These are phyloP conservation scores for Aspergillus mulundensis DNA, from an alignment of 495 filamentous ascomycete species.

Conservation along the genomic window DNA sequence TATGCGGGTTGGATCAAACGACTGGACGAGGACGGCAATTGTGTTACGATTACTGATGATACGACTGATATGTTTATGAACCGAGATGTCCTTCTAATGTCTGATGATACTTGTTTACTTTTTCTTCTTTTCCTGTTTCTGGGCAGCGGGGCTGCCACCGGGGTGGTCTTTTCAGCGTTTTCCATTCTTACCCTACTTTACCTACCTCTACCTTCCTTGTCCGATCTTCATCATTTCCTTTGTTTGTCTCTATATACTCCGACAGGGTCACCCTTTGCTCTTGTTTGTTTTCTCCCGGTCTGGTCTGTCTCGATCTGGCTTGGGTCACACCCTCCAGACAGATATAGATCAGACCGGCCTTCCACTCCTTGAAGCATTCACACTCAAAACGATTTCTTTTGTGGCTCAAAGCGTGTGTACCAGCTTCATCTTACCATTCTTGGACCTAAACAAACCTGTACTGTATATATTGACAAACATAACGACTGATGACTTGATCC, in stretches of 20 bases:
- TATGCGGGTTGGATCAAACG: slow-evolving; percentile 12
- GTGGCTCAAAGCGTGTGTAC: neutral
- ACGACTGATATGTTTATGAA: slow-evolving; percentile 24
- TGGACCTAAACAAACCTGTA: slow-evolving; percentile 34
- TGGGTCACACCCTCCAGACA: neutral
- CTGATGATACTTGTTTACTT: slow-evolving; percentile 19
- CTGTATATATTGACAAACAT: slow-evolving; percentile 9
- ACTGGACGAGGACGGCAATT: slow-evolving; percentile 17
- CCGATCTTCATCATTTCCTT: slow-evolving; percentile 15
- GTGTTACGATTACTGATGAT: slow-evolving; percentile 26
- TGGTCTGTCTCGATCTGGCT: neutral
- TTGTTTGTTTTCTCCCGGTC: neutral
- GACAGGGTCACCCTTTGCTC: neutral
- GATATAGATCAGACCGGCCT: neutral
- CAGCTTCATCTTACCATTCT: slow-evolving; percentile 6
- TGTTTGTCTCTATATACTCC: slow-evolving; percentile 19
- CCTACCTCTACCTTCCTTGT: neutral
- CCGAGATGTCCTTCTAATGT: slow-evolving; percentile 24
- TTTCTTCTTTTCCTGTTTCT: slow-evolving; percentile 15
- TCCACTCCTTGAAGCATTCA: slow-evolving; percentile 1
- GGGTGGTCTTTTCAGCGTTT: slow-evolving; percentile 9
- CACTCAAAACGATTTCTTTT: neutral
- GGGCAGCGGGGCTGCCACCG: slow-evolving; percentile 18
- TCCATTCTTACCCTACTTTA: neutral
- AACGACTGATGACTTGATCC: neutral